Conservation (phyloP, 2,329 filamentous ascomycete species). For the Pestalotiopsis sp. region DNA sequence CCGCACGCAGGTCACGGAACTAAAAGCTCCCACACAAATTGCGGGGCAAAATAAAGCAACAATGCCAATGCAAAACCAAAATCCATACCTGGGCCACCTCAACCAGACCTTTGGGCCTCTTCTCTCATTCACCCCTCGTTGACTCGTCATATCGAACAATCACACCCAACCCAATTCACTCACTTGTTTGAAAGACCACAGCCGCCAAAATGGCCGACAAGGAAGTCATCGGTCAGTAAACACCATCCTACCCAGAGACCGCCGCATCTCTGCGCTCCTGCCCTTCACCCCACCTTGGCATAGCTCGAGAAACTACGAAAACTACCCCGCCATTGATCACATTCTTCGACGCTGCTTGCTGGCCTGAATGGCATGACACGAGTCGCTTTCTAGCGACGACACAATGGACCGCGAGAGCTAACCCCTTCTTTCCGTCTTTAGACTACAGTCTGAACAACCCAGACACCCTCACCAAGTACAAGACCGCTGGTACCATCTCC, state of each 20-base stretch:
- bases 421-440: constrained; percentile 36
- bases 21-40: constrained; percentile 2
- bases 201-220: constrained; percentile 24
- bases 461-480: constrained; percentile 98
- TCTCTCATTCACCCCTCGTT: background rate
- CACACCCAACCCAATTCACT: constrained; percentile 9
- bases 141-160: background rate
- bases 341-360: background rate
- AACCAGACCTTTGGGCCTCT: background rate
- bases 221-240: constrained; percentile 24
- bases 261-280: background rate
- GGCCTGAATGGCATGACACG: background rate
- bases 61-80: constrained; percentile 13
- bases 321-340: constrained; percentile 22
- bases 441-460: constrained; percentile 90
- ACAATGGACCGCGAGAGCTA: constrained; percentile 13
- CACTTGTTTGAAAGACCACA: background rate
- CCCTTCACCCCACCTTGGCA: constrained; percentile 6
- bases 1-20: background rate
- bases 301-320: constrained; percentile 12
- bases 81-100: background rate
- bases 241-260: background rate
- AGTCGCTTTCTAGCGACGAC: constrained; percentile 15
- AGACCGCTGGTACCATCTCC: constrained; percentile 91
- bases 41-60: constrained; percentile 8